Evolutionary conservation across 495 filamentous ascomycete species (phyloP), one percentile per base, ranked within the genome.

Genomic region (Elasticomyces elasticus): DNA sequence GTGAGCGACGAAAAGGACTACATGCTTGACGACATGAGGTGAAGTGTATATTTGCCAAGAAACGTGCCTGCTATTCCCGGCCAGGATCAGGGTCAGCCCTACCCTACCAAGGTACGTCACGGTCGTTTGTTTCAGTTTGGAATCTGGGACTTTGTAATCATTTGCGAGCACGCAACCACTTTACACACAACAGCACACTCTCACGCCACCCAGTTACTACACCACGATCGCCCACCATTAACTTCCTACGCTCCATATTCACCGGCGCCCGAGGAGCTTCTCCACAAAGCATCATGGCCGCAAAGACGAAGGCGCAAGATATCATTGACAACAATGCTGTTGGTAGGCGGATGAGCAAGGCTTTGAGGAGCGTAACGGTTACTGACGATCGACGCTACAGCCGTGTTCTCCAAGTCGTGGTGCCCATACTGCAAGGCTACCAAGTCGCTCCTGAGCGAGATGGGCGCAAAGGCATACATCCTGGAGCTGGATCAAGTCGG

Each of bases 401-500:
- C 90, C 56, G 85, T 98, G 60, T 98, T 98, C 79, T 86, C 81
- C 68, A 99, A 99, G 74, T 87, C 84, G 13, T 95, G 85, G 72
- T 99, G 92, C 78, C 90, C 91, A n/a, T 91, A 94, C 79, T 97
- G 91, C 76, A 72, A 66, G 27, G 76, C 89, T 50, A 80, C 82
- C 58, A 96, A 96, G 80, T 48, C 68, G 10, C 73, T 88, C 33
- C 75, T 99, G 61, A 76, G 71, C 60, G 71, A 81, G 33, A 44
- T 79, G 54, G 80, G 81, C 59, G 89, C 87, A 41, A 87, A 89
- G 64, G 87, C 79, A 69, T 80, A 76, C 61, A 58, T 72, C 27
- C 72, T 95, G 37, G 92, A 98, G 75, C 72, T 98, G 54, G 90
- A 98, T 72, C 72, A 89, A 75, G 76, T 85, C 60, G 76, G 83